A percentile compares a stretch with the other conserved stretches of the same genome.
These are phyloP conservation scores for Closterium sp. DNA, from an alignment of 139 green algal genomes.

Conservation along the genomic window DNA sequence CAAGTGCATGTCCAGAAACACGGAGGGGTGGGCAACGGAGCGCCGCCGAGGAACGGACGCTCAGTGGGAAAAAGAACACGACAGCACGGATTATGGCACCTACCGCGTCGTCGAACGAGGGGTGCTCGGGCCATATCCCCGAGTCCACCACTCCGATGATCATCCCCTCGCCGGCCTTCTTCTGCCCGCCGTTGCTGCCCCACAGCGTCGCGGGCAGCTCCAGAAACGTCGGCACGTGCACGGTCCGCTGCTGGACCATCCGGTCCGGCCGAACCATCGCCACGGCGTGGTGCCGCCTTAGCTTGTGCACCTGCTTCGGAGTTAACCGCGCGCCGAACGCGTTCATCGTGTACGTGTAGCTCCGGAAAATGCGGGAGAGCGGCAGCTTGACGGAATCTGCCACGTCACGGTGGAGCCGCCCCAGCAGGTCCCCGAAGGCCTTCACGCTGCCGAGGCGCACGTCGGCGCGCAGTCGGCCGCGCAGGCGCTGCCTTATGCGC, in stretches of 20 bases:
- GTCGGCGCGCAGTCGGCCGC: neutral
- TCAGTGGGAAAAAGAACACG: too few species aligned
- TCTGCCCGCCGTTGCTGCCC: neutral
- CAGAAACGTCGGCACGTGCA: slow-evolving; percentile 15
- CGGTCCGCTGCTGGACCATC: neutral
- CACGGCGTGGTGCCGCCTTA: neutral
- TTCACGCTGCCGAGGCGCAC: neutral
- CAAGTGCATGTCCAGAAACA: too few species aligned
- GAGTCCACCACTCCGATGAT: slow-evolving; percentile 32
- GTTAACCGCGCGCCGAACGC: neutral
- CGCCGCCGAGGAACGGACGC: too few species aligned
- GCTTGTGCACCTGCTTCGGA: slow-evolving; percentile 7
- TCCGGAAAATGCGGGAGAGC: neutral
- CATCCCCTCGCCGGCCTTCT: slow-evolving; percentile 7
- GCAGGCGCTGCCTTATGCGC: neutral
- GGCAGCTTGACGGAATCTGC: neutral
- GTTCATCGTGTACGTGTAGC: slow-evolving; percentile 31
- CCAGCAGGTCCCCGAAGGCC: neutral
- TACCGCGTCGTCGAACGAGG: slow-evolving; percentile 6
- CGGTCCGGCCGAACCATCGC: neutral
- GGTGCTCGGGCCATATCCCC: slow-evolving; percentile 13
- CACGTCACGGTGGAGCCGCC: neutral
- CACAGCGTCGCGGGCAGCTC: neutral
- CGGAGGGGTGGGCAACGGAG: too few species aligned
- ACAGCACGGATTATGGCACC: too few species aligned